Percentiles rank a stretch among this genome's conserved stretches.
Evolutionary conservation across 495 filamentous ascomycete species (phyloP).

Genomic region (Mytilinidion resinicola): DNA sequence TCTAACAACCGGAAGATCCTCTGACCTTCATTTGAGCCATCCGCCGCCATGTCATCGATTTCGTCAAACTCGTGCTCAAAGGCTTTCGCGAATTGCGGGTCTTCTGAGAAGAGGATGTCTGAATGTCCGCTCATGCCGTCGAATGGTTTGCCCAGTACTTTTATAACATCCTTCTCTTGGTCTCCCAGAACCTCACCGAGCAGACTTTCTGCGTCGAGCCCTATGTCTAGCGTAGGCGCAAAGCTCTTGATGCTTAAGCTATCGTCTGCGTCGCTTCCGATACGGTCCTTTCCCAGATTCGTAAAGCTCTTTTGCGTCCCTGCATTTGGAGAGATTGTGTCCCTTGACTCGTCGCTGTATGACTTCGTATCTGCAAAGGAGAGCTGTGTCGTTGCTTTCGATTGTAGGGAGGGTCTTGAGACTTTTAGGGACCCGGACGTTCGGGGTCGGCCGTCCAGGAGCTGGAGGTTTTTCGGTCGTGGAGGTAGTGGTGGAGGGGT

Average conservation of each 20-base stretch:
- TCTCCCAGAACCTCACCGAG: conserved; percentile 59
- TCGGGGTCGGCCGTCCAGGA: conserved; percentile 16
- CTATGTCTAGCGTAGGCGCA: conserved; percentile 64
- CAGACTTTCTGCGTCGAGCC: conserved; percentile 75
- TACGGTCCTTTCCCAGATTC: conserved; percentile 40
- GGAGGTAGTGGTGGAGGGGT: conserved; percentile 28
- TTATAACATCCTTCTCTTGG: conserved; percentile 55
- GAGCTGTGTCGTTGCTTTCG: conserved; percentile 75
- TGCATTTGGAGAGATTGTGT: conserved; percentile 28
- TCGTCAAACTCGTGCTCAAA: conserved; percentile 75
- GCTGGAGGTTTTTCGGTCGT: conserved; percentile 11
- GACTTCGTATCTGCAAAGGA: conserved; percentile 68
- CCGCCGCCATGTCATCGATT: conserved; percentile 56
- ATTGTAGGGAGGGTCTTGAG: conserved; percentile 44
- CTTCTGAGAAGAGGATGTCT: conserved; percentile 44
- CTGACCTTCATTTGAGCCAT: conserved; percentile 62
- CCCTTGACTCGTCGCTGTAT: conserved; percentile 49
- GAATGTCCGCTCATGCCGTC: conserved; percentile 31
- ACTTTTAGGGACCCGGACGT: conserved; percentile 15
- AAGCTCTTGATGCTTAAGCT: conserved; percentile 77
- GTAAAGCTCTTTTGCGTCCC: conserved; percentile 31
- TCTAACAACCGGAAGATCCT: conserved; percentile 9
- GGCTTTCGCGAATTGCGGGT: conserved; percentile 48
- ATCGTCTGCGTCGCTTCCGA: conserved; percentile 64
- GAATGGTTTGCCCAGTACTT: conserved; percentile 50